phyloP scores from a whole-genome alignment of 495 filamentous ascomycete genomes.

The Talaromyces thailandensis region DNA sequence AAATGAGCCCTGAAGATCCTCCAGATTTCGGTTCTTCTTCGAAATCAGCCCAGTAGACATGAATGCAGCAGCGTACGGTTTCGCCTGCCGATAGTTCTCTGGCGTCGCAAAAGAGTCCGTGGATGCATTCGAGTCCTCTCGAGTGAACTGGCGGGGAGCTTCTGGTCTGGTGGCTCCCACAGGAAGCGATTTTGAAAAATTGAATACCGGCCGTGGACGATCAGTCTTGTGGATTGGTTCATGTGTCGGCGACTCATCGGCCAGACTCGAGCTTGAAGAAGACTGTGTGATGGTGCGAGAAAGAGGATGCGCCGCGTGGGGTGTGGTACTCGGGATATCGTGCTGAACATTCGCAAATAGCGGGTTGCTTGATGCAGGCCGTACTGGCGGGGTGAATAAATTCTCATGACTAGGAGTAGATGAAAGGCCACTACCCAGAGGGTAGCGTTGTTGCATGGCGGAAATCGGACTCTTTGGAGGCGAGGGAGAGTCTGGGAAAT shows the following conservation, averaged over 20 bases:
- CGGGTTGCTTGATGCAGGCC: conserved; percentile 20
- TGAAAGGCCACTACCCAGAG: conserved; percentile 62
- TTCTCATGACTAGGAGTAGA: conserved; percentile 51
- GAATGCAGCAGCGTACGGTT: conserved; percentile 78
- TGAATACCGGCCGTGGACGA: conserved; percentile 42
- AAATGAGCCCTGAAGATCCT: conserved; percentile 34
- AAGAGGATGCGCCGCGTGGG: conserved; percentile 63
- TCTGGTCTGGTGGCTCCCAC: conserved; percentile 51
- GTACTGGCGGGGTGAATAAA: conserved; percentile 43
- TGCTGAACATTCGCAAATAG: conserved; percentile 20
- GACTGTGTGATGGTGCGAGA: conserved; percentile 78
- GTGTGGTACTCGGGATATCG: conserved; percentile 11
- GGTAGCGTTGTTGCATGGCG: conserved; percentile 58
- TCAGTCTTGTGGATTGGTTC: conserved; percentile 47
- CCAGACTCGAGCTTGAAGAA: conserved; percentile 68
- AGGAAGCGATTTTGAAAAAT: conserved; percentile 77
- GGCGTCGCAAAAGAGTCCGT: conserved; percentile 67
- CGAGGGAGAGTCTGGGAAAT: conserved; percentile 23
- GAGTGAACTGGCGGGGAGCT: conserved; percentile 22
- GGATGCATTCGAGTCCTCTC: conserved; percentile 35
- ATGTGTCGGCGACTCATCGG: conserved; percentile 67
- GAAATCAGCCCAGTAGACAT: conserved; percentile 92
- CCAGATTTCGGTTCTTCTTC: conserved; percentile 60
- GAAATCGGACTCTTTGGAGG: conserved; percentile 16
- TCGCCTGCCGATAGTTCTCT: conserved; percentile 71